Evolutionary conservation across 371 early-diverging fungal genomes (phyloP).

Genomic region (Apophysomyces trapeziformis): DNA sequence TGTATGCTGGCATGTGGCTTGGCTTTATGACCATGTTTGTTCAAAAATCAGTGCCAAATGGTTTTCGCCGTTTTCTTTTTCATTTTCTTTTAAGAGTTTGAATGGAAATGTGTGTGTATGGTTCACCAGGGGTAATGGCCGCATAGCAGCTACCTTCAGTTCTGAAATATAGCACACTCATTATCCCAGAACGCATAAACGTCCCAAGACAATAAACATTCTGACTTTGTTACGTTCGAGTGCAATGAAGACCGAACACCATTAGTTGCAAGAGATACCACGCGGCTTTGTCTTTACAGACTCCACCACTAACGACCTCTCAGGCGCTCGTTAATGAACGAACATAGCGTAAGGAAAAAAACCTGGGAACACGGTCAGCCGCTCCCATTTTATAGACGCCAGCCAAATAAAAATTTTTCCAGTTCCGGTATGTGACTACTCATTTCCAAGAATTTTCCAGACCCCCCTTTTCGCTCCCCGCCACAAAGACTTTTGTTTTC

Average conservation of each 20-base stretch:
- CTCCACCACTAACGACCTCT: conserved; percentile 1
- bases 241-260: conserved; percentile 7
- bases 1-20: too few species aligned
- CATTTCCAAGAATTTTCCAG: too few species aligned
- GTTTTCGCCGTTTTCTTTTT: not conserved
- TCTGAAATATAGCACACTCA: conserved; percentile 7
- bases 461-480: too few species aligned
- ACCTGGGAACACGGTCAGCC: too few species aligned
- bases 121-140: conserved; percentile 10
- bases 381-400: too few species aligned
- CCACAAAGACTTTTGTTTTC: too few species aligned
- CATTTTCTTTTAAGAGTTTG: not conserved
- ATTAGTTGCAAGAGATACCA: not conserved
- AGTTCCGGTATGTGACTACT: too few species aligned
- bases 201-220: not conserved
- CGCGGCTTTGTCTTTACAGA: not conserved
- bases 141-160: conserved; percentile 12
- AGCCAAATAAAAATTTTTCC: too few species aligned
- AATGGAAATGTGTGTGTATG: conserved; percentile 1
- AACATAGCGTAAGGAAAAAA: conserved; percentile 9
- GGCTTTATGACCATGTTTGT: too few species aligned
- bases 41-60: not conserved
- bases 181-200: not conserved
- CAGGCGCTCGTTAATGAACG: not conserved
- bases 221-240: conserved; percentile 2